These are phyloP conservation scores for Pestalotiopsis sp. DNA, from an alignment of 2,329 filamentous ascomycete genomes.

Conservation along the genomic window DNA sequence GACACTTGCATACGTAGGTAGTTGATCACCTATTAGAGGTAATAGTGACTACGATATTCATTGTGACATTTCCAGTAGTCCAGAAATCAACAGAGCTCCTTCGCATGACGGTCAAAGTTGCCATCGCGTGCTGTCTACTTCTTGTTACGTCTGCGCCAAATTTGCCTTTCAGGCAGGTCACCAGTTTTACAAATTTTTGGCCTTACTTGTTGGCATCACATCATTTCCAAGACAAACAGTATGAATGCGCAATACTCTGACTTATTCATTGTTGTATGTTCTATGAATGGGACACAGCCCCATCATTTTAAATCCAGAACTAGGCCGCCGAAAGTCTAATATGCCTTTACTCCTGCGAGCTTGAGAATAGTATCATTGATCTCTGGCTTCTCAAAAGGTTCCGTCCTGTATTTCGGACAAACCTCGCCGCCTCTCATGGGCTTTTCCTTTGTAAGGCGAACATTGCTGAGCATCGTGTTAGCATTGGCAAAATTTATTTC, in stretches of 20 bases:
- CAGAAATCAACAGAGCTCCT: too few relatives aligned
- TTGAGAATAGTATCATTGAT: conserved; percentile 35
- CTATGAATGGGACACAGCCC: neutral
- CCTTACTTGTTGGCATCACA: too few relatives aligned
- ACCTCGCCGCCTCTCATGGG: conserved; percentile 38
- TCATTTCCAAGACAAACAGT: too few relatives aligned
- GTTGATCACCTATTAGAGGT: too few relatives aligned
- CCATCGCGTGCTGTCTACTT: too few relatives aligned
- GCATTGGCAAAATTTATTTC: neutral
- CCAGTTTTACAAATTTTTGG: too few relatives aligned
- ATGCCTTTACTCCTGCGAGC: conserved; percentile 36
- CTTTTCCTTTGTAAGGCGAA: conserved; percentile 34
- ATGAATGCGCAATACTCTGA: neutral
- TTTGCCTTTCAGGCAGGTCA: too few relatives aligned
- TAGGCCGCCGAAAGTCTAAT: conserved; percentile 8
- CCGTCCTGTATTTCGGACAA: conserved; percentile 37
- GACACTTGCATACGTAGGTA: too few relatives aligned
- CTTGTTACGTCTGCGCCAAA: too few relatives aligned
- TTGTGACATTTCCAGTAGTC: too few relatives aligned
- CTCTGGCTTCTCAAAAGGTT: conserved; percentile 41
- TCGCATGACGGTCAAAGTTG: too few relatives aligned
- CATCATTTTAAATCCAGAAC: neutral
- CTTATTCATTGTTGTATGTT: neutral
- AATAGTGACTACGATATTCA: too few relatives aligned
- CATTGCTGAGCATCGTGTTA: conserved; percentile 30